Base-by-base conservation (phyloP, 495 filamentous ascomycete species). In the Platismatia glauca region DNA sequence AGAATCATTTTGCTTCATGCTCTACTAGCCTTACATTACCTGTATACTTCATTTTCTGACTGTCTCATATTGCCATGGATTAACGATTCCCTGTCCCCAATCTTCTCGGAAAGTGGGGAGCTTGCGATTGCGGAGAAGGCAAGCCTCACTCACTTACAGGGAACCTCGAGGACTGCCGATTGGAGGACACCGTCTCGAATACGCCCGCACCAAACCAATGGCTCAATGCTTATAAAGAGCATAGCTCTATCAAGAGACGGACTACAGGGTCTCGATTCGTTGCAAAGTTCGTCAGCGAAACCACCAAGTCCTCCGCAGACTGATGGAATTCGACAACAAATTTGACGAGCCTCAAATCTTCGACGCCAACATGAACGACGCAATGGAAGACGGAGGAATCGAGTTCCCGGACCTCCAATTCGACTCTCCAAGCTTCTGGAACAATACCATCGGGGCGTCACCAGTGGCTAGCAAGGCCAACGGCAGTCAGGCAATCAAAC, bases 281-380 rank as follows among this genome's bases (percentile, higher is more conserved):
- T 24, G 27, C 34, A 29, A 15, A 22, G 22, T 39, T 7, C 6
- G 39, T 13, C 39, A 43, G 24, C 37, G 50, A 39, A 61, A 55
- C 24, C 11, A 61, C 24, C 44, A 52, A 35, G n/a, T 61, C 22
- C 22, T 29, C 35, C 58, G 24, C 59, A 61, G 16, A 53, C 50
- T 52, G 22, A 68, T 66, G 66, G 63, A 59, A 41, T 59, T 58
- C 55, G 39, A 65, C 35, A 46, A 57, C 50, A 63, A 39, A 15
- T 60, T 58, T 48, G 53, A 59, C 16, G 44, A 39, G 7, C 53
- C 66, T 39, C 41, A 48, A 20, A 64, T 66, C 33, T 31, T 66
- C 43, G 60, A 62, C 34, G 24, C 39, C 13, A 53, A 58, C 31
- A 66, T 66, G 58, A 44, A 53, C 24, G 66, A 50, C 27, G 52